Evolutionary conservation across 352 stramenopile species (phyloP).

Genomic region (Plasmopara viticola): DNA sequence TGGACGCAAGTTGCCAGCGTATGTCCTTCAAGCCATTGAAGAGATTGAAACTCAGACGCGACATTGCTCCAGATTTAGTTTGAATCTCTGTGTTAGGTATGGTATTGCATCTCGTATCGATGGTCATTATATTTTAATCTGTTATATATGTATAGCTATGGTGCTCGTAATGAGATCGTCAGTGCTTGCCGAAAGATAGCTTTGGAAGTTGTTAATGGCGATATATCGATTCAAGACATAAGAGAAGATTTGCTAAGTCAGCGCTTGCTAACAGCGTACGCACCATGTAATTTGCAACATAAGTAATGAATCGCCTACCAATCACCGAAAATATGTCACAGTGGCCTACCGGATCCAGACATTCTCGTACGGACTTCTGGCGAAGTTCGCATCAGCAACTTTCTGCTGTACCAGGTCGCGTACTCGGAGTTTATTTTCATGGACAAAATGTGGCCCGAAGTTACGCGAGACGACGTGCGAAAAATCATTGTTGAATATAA

Average conservation of each 20-base stretch:
- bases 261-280: slow-evolving; percentile 78
- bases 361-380: slow-evolving; percentile 94
- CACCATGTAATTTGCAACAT: slow-evolving; percentile 1
- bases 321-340: slow-evolving; percentile 15
- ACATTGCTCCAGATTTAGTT: slow-evolving; percentile 70
- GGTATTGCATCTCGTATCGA: neutral
- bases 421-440: slow-evolving; percentile 95
- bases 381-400: slow-evolving; percentile 94
- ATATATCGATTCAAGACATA: slow-evolving; percentile 59
- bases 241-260: slow-evolving; percentile 71
- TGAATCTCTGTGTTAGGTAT: slow-evolving; percentile 84
- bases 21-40: slow-evolving; percentile 63
- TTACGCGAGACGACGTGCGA: slow-evolving; percentile 79
- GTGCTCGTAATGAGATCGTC: slow-evolving; percentile 93
- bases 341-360: slow-evolving; percentile 87
- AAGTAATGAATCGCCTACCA: too few species aligned
- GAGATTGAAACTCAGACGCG: slow-evolving; percentile 85
- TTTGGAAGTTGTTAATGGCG: slow-evolving; percentile 63
- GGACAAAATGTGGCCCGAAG: slow-evolving; percentile 94
- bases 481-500: slow-evolving; percentile 82
- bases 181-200: slow-evolving; percentile 88
- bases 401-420: slow-evolving; percentile 93
- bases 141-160: slow-evolving; percentile 84
- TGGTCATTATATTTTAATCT: slow-evolving; percentile 4
- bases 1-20: slow-evolving; percentile 52